These are phyloP conservation scores for Actinomortierella wolfii DNA, from an alignment of 371 early-diverging fungal species.

Conservation along the genomic window DNA sequence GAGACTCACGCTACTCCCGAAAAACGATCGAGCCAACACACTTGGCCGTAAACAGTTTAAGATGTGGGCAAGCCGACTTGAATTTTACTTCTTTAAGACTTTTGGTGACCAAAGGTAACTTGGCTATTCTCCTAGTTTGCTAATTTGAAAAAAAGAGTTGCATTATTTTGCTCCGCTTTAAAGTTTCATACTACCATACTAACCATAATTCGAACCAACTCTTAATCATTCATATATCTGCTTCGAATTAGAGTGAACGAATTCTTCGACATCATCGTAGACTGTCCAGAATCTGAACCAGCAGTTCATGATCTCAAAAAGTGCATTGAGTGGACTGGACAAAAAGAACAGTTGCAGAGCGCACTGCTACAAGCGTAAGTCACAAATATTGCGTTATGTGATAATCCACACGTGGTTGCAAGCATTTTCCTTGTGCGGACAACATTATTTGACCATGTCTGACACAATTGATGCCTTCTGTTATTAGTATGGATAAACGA, in stretches of 20 bases:
- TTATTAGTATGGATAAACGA: constrained; percentile 51
- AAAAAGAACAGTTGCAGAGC: constrained; percentile 30
- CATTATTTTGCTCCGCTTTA: too few relatives aligned
- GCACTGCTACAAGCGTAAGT: constrained; percentile 38
- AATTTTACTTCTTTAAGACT: constrained; percentile 45
- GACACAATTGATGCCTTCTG: neutral
- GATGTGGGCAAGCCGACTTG: constrained; percentile 37
- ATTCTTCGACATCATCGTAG: constrained; percentile 68
- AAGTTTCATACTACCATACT: too few relatives aligned
- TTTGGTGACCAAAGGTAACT: constrained; percentile 43
- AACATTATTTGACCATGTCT: constrained; percentile 3
- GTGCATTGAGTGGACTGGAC: constrained; percentile 40
- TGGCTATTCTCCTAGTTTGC: neutral
- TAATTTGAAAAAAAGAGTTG: neutral
- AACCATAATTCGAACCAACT: too few relatives aligned
- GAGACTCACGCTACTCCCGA: constrained; percentile 24
- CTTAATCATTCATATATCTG: too few relatives aligned
- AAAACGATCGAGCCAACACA: constrained; percentile 19
- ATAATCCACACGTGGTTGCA: constrained; percentile 24
- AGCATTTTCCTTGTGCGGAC: constrained; percentile 6
- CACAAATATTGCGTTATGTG: constrained; percentile 1
- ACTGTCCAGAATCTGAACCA: constrained; percentile 57
- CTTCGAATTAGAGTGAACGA: constrained; percentile 49
- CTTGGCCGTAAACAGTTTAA: constrained; percentile 23
- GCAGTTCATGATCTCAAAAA: constrained; percentile 56